Conservation (phyloP, 1,284 basidiomycete species). For the Sanguinoderma infundibulare region DNA sequence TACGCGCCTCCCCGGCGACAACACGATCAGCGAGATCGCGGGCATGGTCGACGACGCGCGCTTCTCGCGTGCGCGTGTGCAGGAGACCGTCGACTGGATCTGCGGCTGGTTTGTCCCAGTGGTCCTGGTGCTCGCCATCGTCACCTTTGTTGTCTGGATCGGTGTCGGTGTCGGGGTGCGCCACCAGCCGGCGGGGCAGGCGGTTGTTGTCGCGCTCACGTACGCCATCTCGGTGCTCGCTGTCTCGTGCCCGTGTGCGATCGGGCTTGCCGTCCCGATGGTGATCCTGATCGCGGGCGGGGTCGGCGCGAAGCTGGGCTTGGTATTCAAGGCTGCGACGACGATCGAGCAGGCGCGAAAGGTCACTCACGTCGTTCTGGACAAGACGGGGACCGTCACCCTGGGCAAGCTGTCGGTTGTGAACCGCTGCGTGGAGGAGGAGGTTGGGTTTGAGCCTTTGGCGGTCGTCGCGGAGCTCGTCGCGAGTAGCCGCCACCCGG, state of each 20-base stretch:
- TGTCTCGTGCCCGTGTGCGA: slow-evolving; percentile 48
- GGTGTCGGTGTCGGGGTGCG: slow-evolving; percentile 39
- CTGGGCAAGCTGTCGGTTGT: slow-evolving; percentile 40
- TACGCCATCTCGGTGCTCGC: slow-evolving; percentile 48
- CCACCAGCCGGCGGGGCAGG: slow-evolving; percentile 29
- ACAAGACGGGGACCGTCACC: slow-evolving; percentile 53
- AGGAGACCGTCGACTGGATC: slow-evolving; percentile 44
- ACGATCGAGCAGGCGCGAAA: slow-evolving; percentile 37
- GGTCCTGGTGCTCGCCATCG: slow-evolving; percentile 35
- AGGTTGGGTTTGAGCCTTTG: slow-evolving; percentile 21
- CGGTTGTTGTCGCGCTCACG: slow-evolving; percentile 40
- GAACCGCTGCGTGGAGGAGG: slow-evolving; percentile 29
- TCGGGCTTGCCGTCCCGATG: slow-evolving; percentile 44
- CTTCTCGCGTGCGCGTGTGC: slow-evolving; percentile 41
- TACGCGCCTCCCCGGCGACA: slow-evolving; percentile 44
- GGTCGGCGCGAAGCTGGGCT: slow-evolving; percentile 38
- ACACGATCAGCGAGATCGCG: slow-evolving; percentile 47
- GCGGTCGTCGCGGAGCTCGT: slow-evolving; percentile 31
- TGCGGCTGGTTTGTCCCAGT: slow-evolving; percentile 41
- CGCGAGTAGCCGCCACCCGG: slow-evolving; percentile 37
- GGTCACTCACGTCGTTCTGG: slow-evolving; percentile 44
- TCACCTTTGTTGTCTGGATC: slow-evolving; percentile 44
- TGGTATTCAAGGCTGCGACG: slow-evolving; percentile 41
- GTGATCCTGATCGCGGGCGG: slow-evolving; percentile 41
- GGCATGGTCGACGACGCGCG: slow-evolving; percentile 43